Percentiles rank a stretch among this genome's conserved stretches.
Evolutionary conservation across 352 stramenopile species (phyloP).

Genomic region (Achlya hypogyna): DNA sequence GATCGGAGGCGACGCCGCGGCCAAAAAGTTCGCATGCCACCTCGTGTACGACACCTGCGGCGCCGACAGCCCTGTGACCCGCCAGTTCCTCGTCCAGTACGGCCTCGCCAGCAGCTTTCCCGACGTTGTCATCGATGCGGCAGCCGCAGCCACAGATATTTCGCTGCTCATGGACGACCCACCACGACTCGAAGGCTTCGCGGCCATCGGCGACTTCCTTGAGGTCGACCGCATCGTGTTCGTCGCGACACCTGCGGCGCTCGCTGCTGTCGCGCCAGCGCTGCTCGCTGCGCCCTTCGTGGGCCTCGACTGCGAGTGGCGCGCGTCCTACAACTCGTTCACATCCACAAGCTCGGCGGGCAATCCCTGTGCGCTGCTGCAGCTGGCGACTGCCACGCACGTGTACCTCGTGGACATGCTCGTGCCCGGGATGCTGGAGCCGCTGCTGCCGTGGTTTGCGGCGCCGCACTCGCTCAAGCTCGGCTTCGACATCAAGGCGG

Average conservation of each 20-base stretch:
- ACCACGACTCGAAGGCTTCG: constrained; percentile 30
- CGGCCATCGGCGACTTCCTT: constrained; percentile 39
- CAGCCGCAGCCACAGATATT: constrained; percentile 20
- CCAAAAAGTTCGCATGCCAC: constrained; percentile 44
- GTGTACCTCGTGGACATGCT: constrained; percentile 65
- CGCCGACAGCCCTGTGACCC: constrained; percentile 29
- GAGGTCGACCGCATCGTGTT: constrained; percentile 44
- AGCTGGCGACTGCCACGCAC: constrained; percentile 47
- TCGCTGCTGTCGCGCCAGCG: constrained; percentile 33
- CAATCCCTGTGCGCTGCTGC: constrained; percentile 47
- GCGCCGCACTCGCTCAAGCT: constrained; percentile 50
- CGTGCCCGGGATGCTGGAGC: constrained; percentile 24
- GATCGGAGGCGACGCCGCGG: constrained; percentile 20
- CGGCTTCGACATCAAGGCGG: constrained; percentile 56
- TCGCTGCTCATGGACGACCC: constrained; percentile 35
- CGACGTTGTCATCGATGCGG: constrained; percentile 32
- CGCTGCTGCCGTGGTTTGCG: constrained; percentile 34
- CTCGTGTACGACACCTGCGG: constrained; percentile 44
- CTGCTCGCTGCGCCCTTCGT: constrained; percentile 37
- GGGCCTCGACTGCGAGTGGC: constrained; percentile 79
- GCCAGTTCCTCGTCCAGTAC: constrained; percentile 43
- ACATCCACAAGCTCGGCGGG: not conserved
- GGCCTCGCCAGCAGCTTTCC: constrained; percentile 35
- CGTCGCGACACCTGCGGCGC: constrained; percentile 34
- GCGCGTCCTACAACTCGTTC: constrained; percentile 31